These are phyloP conservation scores for Stenogyne calaminthoides DNA, from an alignment of 305 asterid species.

Conservation along the genomic window DNA sequence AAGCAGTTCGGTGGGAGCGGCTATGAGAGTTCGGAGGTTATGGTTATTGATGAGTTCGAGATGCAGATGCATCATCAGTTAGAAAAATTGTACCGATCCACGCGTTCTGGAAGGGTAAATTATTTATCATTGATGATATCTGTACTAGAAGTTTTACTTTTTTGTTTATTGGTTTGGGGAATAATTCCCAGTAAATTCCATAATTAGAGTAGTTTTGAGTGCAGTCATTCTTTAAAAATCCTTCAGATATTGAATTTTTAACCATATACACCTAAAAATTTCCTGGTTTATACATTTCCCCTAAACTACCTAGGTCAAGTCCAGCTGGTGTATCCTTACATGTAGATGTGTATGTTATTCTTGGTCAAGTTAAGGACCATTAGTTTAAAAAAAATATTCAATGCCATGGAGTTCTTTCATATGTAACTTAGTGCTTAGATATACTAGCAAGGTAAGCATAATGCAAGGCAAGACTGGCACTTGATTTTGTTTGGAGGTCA, in stretches of 20 bases:
- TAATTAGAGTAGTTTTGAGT: neutral
- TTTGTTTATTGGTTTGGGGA: neutral
- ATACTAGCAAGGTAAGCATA: slow-evolving; percentile 1
- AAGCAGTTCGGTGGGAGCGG: slow-evolving; percentile 94
- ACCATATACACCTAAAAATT: neutral
- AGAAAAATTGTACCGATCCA: slow-evolving; percentile 87
- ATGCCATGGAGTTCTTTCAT: neutral
- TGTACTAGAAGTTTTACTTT: neutral
- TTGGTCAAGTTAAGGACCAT: slow-evolving; percentile 1
- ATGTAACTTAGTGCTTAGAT: neutral
- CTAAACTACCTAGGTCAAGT: neutral
- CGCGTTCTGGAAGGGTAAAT: slow-evolving; percentile 90
- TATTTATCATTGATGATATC: neutral
- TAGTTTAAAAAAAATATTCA: neutral
- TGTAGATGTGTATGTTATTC: neutral
- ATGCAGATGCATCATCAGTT: slow-evolving; percentile 88
- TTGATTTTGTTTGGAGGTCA: slow-evolving; percentile 8
- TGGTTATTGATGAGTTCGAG: slow-evolving; percentile 95
- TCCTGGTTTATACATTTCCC: slow-evolving; percentile 8
- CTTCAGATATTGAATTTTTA: slow-evolving; percentile 1
- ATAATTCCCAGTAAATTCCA: neutral
- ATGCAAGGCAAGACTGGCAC: slow-evolving; percentile 15
- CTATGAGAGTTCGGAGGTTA: slow-evolving; percentile 76
- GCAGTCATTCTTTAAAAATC: neutral
- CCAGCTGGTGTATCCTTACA: neutral